These are phyloP conservation scores for Fusarium irregulare DNA, from an alignment of 2,329 filamentous ascomycete species.

Conservation along the genomic window DNA sequence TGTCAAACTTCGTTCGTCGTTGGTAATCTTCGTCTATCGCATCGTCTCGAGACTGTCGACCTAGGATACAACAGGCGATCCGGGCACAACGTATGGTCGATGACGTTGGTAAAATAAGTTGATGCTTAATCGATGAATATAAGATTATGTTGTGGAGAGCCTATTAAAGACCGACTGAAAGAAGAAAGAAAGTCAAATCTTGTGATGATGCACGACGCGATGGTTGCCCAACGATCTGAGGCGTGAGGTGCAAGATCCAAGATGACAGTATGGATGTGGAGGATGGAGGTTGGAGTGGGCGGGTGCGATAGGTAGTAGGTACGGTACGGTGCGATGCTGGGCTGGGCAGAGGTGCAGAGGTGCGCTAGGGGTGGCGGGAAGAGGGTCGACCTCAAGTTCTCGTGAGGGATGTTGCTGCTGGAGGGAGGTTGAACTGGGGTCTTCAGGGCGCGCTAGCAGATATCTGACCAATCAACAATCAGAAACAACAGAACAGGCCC, in stretches of 20 bases:
- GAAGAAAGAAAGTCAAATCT: constrained; percentile 20
- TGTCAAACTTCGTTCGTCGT: constrained; percentile 38
- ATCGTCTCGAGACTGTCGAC: constrained; percentile 44
- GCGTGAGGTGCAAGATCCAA: constrained; percentile 41
- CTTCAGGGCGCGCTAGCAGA: constrained; percentile 41
- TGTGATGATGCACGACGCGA: constrained; percentile 36
- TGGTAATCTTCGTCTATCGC: constrained; percentile 40
- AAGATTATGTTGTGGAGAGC: constrained; percentile 17
- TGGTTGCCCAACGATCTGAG: constrained; percentile 27
- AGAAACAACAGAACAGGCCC: constrained; percentile 17
- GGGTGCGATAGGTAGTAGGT: constrained; percentile 27
- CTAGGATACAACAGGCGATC: constrained; percentile 25
- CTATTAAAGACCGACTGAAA: constrained; percentile 1
- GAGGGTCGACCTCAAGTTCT: constrained; percentile 37
- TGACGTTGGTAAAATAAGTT: constrained; percentile 22
- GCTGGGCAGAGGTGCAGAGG: constrained; percentile 35
- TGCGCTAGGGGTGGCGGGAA: constrained; percentile 44
- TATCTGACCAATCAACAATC: constrained; percentile 37
- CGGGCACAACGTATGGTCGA: constrained; percentile 25
- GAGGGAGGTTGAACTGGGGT: constrained; percentile 47
- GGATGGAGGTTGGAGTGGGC: constrained; percentile 38
- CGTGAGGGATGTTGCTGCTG: constrained; percentile 43
- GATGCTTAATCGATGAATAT: constrained; percentile 17
- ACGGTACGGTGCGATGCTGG: constrained; percentile 13
- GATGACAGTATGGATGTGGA: constrained; percentile 23